Evolutionary conservation across 1,139 yeast species (phyloP).

Genomic region (Hemisphaericaspora lyxosophila): DNA sequence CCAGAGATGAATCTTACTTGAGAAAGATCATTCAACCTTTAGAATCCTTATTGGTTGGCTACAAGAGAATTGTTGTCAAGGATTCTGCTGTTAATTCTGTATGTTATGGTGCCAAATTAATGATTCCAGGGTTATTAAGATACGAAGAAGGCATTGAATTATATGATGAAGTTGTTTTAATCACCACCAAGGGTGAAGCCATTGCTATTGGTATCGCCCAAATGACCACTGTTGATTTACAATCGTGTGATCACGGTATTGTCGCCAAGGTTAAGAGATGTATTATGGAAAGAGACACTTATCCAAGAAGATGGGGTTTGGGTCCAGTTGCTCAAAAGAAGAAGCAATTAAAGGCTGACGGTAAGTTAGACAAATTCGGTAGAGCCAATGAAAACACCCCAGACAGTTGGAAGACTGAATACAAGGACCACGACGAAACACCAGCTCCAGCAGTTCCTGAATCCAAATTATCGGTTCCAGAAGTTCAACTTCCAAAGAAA

Average conservation of each 20-base stretch:
- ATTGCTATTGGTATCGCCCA: conserved; percentile 98
- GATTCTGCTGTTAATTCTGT: conserved; percentile 98
- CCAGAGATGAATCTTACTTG: conserved; percentile 93
- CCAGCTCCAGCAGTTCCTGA: conserved; percentile 55
- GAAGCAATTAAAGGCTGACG: conserved; percentile 96
- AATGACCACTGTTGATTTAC: conserved; percentile 96
- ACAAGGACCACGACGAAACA: conserved; percentile 76
- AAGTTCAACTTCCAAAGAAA: conserved; percentile 54
- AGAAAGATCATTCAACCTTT: conserved; percentile 94
- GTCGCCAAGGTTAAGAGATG: conserved; percentile 99
- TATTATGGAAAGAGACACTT: conserved; percentile 98
- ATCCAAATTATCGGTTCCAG: conserved; percentile 48
- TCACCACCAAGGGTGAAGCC: conserved; percentile 99
- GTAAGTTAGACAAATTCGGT: conserved; percentile 95
- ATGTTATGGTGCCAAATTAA: conserved; percentile 97
- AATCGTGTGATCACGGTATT: conserved; percentile 96
- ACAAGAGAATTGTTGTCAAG: conserved; percentile 96
- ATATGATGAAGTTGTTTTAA: conserved; percentile 95
- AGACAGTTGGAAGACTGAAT: conserved; percentile 83
- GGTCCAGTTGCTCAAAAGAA: conserved; percentile 99
- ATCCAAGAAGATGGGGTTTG: conserved; percentile 99
- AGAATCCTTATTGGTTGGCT: conserved; percentile 89
- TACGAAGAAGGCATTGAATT: conserved; percentile 97
- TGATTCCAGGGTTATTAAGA: conserved; percentile 98
- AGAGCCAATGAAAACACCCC: conserved; percentile 93